Base-by-base conservation (phyloP, 2,329 filamentous ascomycete species). In the Colletotrichum liaoningense region DNA sequence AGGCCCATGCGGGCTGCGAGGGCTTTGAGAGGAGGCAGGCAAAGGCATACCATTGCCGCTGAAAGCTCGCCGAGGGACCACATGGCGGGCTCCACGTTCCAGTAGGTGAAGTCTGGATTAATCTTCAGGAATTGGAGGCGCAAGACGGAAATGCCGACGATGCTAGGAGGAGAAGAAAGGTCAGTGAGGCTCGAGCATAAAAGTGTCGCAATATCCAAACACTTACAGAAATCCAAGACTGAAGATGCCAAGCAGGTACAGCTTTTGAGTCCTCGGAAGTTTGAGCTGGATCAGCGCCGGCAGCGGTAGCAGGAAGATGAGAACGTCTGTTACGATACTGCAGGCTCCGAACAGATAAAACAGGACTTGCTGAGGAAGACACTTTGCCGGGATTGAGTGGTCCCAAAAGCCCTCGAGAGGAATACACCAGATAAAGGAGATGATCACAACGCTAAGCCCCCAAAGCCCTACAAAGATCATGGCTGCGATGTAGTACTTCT, bases 381-480 rank as follows among this genome's bases (percentile, higher is more conserved):
- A 79, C 8, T 46, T 68, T 28, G 76, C 76, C 1, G 67, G 30
- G 49, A 68, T n/a, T 14, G 72, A 55, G 42, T 68, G 69, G 55
- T 80, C 77, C 79, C 80, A 81, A 60, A 79, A 76, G 0, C 76
- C 78, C 49, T 74, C 52, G 19, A 80, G 74, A 5, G 79, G 80
- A 3, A 75, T 26, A 63, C 79, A 81, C 30, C 76, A 72, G 19
- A 77, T 66, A 11, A 78, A 64, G 7, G 73, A 63, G 24, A 79
- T 59, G 24, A 80, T 28, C 14, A 80, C 46, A 30, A 80, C 76
- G 5, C 74, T 74, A n/a, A 77, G 16, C 4, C 77, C 76, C 80
- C 80, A 80, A 22, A 60, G 56, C 4, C 75, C 71, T 35, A 81
- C 72, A 2, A 79, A 7, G 12, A 80, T 35, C 55, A 79, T 79